Conservation (phyloP, 2,329 filamentous ascomycete species). For the Botrytis fabae region DNA sequence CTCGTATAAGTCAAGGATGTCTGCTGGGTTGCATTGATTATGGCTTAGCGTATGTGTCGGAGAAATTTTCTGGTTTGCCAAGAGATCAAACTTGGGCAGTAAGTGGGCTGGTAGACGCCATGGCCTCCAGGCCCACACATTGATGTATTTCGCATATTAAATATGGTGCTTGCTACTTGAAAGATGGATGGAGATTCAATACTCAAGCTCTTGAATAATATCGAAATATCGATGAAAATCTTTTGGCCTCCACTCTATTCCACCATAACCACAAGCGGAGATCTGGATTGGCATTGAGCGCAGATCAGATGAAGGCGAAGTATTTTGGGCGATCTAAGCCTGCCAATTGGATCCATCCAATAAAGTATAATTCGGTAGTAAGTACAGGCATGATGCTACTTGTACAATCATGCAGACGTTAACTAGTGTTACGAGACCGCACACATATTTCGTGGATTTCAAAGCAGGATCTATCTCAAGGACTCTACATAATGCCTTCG, state of each 20-base stretch:
- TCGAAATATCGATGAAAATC: background rate
- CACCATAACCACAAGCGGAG: background rate
- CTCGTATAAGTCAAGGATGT: background rate
- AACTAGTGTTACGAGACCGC: background rate
- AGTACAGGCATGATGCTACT: conserved; percentile 7
- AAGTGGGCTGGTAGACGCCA: background rate
- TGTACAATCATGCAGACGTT: background rate
- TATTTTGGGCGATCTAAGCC: background rate
- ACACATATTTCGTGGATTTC: background rate
- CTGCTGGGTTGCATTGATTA: background rate
- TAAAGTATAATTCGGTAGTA: background rate
- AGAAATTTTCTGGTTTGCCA: background rate
- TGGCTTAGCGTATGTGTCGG: background rate
- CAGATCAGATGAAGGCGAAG: background rate
- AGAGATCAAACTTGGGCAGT: background rate
- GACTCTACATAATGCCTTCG: background rate
- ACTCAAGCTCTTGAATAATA: background rate
- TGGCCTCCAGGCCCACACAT: background rate
- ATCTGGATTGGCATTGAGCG: background rate
- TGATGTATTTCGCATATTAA: background rate
- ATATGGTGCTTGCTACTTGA: background rate
- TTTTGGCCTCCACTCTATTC: background rate
- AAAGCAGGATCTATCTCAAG: background rate
- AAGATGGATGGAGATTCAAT: background rate
- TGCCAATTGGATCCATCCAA: background rate